Evolutionary conservation across 139 green algal genomes (phyloP).

Genomic region (Chlorella sp.): DNA sequence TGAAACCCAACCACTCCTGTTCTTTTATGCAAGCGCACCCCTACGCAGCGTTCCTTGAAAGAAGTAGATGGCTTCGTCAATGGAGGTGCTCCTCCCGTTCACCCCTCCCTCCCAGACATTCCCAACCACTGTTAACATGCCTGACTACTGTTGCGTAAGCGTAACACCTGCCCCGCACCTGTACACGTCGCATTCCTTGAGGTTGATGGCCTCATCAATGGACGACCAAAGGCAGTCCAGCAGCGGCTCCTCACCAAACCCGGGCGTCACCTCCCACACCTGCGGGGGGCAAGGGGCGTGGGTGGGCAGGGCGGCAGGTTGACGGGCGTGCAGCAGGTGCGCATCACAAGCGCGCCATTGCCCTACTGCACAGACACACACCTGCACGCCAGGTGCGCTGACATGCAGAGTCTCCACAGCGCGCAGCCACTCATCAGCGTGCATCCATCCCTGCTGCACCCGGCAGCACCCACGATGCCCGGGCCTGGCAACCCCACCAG

Average conservation of each 20-base stretch:
- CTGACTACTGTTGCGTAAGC: no score
- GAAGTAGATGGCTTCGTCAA: no score
- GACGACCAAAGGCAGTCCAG: constrained; percentile 89
- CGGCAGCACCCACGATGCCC: not conserved
- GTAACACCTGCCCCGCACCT: not conserved
- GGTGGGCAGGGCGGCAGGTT: not conserved
- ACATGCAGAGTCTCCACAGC: not conserved
- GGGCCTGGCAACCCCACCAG: no score
- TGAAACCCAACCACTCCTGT: no score
- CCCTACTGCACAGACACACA: not conserved
- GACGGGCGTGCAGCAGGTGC: not conserved
- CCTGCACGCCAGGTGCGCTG: not conserved
- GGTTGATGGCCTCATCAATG: constrained; percentile 91
- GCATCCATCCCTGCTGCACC: not conserved
- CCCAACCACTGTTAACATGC: no score
- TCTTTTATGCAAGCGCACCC: no score
- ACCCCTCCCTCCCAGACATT: not conserved
- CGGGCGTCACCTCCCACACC: constrained; percentile 89
- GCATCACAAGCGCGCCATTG: no score
- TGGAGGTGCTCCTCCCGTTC: no score
- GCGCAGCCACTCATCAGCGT: not conserved
- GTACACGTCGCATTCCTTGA: constrained; percentile 97
- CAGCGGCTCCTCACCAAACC: constrained; percentile 80
- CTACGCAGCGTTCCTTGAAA: no score
- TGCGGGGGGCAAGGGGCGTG: constrained; percentile 37